phyloP scores from a whole-genome alignment of 306 rosid genomes.

The Ceratonia siliqua region DNA sequence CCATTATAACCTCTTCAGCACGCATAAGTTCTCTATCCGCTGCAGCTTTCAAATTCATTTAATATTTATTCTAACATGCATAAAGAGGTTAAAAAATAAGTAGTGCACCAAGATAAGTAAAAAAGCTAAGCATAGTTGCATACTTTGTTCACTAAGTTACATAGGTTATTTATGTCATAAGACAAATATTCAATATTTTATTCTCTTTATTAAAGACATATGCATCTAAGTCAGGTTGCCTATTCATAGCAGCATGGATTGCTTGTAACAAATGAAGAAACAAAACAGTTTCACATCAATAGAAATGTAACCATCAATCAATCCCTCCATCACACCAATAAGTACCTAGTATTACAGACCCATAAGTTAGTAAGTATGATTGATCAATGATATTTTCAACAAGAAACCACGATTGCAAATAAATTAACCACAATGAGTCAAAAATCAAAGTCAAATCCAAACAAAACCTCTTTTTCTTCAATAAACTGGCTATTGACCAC shows the following conservation, averaged over 20 bases:
- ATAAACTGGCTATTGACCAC: constrained; percentile 37
- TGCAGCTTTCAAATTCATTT: constrained; percentile 82
- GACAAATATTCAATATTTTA: constrained; percentile 65
- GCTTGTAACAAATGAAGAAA: constrained; percentile 82
- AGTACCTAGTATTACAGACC: constrained; percentile 49
- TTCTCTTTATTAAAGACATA: constrained; percentile 67
- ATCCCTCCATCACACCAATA: constrained; percentile 51
- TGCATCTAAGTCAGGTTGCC: constrained; percentile 87
- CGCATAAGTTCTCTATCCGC: no score
- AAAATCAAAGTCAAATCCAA: constrained; percentile 14
- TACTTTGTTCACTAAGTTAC: constrained; percentile 17
- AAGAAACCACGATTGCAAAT: constrained; percentile 20
- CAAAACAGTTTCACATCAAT: constrained; percentile 86
- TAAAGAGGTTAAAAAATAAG: constrained; percentile 24
- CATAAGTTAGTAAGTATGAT: constrained; percentile 30
- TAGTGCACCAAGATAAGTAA: not conserved
- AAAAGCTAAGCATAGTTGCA: constrained; percentile 26
- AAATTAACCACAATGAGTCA: not conserved
- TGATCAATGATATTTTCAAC: constrained; percentile 3
- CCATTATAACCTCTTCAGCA: no score
- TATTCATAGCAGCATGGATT: constrained; percentile 85
- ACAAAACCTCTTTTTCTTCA: constrained; percentile 64
- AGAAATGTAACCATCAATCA: constrained; percentile 62
- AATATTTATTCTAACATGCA: constrained; percentile 65
- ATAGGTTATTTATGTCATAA: constrained; percentile 17